These are phyloP conservation scores for Monocercomonoides exilis DNA, from an alignment of 78 protist species.

Conservation along the genomic window DNA sequence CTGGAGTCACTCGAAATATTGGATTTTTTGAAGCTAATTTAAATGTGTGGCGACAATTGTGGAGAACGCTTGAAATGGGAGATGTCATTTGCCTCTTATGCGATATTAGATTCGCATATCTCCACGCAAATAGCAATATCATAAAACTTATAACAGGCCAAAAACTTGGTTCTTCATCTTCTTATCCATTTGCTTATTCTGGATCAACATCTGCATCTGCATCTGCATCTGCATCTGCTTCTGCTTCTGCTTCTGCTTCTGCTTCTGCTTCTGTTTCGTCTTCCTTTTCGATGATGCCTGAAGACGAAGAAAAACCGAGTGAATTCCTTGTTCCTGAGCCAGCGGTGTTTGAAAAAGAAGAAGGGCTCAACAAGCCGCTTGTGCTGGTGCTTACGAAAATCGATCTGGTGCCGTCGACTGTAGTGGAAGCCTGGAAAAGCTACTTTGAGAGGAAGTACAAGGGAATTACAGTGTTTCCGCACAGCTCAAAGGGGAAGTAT, in stretches of 20 bases:
- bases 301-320: neutral
- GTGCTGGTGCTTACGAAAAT: conserved; percentile 14
- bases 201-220: too few relatives aligned
- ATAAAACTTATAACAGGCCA: neutral
- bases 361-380: neutral
- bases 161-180: neutral
- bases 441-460: neutral
- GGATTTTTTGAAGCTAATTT: neutral
- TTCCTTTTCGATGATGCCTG: too few relatives aligned
- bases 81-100: neutral
- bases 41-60: neutral
- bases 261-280: too few relatives aligned
- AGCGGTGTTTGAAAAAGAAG: neutral
- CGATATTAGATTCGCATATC: neutral
- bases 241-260: too few relatives aligned
- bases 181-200: too few relatives aligned
- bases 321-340: neutral
- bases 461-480: neutral
- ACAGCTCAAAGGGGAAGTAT: neutral
- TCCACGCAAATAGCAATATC: neutral
- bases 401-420: conserved; percentile 5
- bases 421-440: neutral
- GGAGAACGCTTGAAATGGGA: neutral
- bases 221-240: too few relatives aligned
- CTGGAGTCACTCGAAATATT: neutral